A percentile compares a stretch with the other conserved stretches of the same genome.
These are phyloP conservation scores for Agapanthus africanus DNA, from an alignment of 106 monocot species.

Conservation along the genomic window DNA sequence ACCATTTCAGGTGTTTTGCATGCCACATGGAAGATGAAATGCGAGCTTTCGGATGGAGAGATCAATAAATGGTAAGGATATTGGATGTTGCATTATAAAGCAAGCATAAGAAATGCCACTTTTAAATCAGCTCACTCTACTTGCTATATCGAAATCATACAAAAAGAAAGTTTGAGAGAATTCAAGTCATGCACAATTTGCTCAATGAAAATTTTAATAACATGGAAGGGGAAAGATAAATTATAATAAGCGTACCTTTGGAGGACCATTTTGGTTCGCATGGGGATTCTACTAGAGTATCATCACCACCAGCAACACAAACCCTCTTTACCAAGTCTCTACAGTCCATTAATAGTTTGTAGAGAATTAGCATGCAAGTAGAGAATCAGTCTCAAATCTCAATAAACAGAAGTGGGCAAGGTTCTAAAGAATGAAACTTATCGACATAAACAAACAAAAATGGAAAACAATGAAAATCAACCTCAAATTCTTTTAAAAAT, in stretches of 20 bases:
- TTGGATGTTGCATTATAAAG: neutral
- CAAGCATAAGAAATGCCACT: neutral
- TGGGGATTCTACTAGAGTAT: slow-evolving; percentile 53
- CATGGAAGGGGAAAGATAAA: neutral
- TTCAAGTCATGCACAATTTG: neutral
- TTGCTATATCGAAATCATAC: neutral
- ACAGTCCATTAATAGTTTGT: neutral
- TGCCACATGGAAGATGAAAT: no score
- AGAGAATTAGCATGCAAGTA: neutral
- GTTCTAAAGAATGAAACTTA: slow-evolving; percentile 2
- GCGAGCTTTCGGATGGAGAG: neutral
- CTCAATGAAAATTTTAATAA: neutral
- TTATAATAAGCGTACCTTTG: slow-evolving; percentile 30
- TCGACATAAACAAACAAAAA: no score
- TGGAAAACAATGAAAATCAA: neutral
- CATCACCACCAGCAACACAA: slow-evolving; percentile 82
- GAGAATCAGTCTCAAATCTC: neutral
- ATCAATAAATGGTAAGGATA: neutral
- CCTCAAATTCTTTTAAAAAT: neutral
- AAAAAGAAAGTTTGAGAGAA: neutral
- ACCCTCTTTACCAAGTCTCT: slow-evolving; percentile 54
- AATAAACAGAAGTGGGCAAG: neutral
- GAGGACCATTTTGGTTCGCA: slow-evolving; percentile 92
- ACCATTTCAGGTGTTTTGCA: no score
- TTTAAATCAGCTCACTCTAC: neutral